Percentiles rank a stretch among this genome's conserved stretches.
These are phyloP conservation scores for Chlamydomonas applanata DNA, from an alignment of 139 green algal genomes.

Conservation along the genomic window DNA sequence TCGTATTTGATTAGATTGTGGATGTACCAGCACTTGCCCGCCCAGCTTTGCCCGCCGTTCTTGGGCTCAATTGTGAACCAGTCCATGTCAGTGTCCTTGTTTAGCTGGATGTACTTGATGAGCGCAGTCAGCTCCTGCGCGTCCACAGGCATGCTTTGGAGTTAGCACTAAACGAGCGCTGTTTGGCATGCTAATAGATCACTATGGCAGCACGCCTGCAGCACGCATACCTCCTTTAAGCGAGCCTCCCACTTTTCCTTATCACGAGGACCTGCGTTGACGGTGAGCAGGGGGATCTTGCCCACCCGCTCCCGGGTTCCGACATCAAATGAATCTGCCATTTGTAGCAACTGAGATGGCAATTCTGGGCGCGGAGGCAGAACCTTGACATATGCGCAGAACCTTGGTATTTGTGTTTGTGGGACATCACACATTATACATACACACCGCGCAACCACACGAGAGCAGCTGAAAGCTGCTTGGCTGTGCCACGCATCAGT, in stretches of 20 bases:
- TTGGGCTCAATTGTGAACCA: conserved; percentile 92
- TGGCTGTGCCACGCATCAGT: too few relatives aligned
- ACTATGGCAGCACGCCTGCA: conserved; percentile 1
- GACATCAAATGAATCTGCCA: conserved; percentile 74
- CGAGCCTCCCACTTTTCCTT: conserved; percentile 53
- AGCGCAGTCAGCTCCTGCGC: conserved; percentile 82
- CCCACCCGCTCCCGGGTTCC: conserved; percentile 73
- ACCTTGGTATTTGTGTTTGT: too few relatives aligned
- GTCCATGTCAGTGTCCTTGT: conserved; percentile 92
- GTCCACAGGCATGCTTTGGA: not conserved
- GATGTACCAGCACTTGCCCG: conserved; percentile 85
- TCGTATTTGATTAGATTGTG: conserved; percentile 95
- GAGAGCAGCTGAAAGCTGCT: too few relatives aligned
- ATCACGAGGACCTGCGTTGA: conserved; percentile 57
- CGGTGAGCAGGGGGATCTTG: conserved; percentile 90
- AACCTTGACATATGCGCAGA: too few relatives aligned
- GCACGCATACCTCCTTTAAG: conserved; percentile 44
- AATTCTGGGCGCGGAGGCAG: too few relatives aligned
- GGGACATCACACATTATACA: too few relatives aligned
- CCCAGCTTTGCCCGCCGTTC: conserved; percentile 85
- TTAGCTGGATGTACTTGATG: conserved; percentile 95
- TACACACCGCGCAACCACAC: too few relatives aligned
- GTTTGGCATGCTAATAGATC: not conserved
- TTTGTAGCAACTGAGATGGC: too few relatives aligned
- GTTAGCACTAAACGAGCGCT: conserved; percentile 1